These are phyloP conservation scores for Elaeagnus macrophylla DNA, from an alignment of 306 rosid genomes.

Conservation along the genomic window DNA sequence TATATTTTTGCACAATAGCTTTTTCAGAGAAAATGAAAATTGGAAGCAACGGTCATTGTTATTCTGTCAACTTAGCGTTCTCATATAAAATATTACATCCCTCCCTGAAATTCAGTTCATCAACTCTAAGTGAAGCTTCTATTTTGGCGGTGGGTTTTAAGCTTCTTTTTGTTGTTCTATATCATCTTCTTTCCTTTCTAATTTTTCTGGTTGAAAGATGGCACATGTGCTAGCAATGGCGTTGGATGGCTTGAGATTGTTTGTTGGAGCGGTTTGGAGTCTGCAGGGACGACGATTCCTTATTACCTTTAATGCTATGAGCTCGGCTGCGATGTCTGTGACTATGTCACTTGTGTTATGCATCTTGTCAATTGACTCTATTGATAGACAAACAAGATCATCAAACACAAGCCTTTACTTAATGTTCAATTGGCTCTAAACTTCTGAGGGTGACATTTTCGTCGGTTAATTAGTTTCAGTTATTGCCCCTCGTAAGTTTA, in stretches of 20 bases:
- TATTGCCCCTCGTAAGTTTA: too few relatives aligned
- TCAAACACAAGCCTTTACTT: neutral
- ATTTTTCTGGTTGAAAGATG: neutral
- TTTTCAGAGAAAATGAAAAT: too few relatives aligned
- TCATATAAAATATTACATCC: too few relatives aligned
- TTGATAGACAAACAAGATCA: conserved; percentile 8
- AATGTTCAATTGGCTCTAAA: neutral
- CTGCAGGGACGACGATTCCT: conserved; percentile 55
- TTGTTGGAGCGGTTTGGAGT: conserved; percentile 48
- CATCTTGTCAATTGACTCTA: conserved; percentile 23
- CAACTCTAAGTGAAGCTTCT: too few relatives aligned
- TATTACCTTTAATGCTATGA: conserved; percentile 29
- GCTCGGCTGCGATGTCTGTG: conserved; percentile 34
- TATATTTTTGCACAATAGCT: too few relatives aligned
- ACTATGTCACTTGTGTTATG: conserved; percentile 34
- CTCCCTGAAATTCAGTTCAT: too few relatives aligned
- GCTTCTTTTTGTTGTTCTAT: too few relatives aligned
- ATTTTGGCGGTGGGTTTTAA: too few relatives aligned
- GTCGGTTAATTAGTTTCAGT: too few relatives aligned
- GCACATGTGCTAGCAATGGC: conserved; percentile 37
- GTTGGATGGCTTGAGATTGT: conserved; percentile 27
- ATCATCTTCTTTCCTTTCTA: neutral
- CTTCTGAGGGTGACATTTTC: too few relatives aligned
- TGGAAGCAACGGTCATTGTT: too few relatives aligned
- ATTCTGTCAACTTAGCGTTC: too few relatives aligned